A percentile compares a stretch with the other conserved stretches of the same genome.
Evolutionary conservation across 2,329 filamentous ascomycete genomes (phyloP).

Genomic region (Parastagonospora avenae): DNA sequence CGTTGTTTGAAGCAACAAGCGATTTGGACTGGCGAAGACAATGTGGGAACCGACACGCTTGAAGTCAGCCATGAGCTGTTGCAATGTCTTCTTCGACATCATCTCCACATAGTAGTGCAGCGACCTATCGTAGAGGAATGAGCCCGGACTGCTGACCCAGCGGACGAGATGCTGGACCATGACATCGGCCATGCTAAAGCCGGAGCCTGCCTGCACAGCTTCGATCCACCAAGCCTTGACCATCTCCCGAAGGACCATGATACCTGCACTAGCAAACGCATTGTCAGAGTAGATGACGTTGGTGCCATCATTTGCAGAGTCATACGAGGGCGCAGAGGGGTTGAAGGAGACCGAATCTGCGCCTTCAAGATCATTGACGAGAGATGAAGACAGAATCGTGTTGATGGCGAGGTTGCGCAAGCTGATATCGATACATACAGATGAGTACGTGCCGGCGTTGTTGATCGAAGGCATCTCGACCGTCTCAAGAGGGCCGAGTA

Average conservation of each 20-base stretch:
- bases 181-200: constrained; percentile 83
- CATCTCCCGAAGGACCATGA: constrained; percentile 93
- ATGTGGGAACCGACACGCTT: constrained; percentile 92
- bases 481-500: constrained; percentile 79
- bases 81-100: constrained; percentile 96
- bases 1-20: constrained; percentile 89
- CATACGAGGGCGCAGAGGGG: constrained; percentile 67
- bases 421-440: constrained; percentile 93
- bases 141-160: constrained; percentile 93
- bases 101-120: constrained; percentile 98
- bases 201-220: constrained; percentile 76
- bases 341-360: constrained; percentile 87
- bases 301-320: constrained; percentile 64
- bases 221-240: constrained; percentile 98
- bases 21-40: constrained; percentile 90
- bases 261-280: constrained; percentile 89
- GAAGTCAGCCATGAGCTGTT: constrained; percentile 97
- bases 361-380: constrained; percentile 96
- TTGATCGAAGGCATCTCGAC: constrained; percentile 94
- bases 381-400: constrained; percentile 92
- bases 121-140: constrained; percentile 92
- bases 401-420: constrained; percentile 96
- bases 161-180: constrained; percentile 97
- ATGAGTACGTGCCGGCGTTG: constrained; percentile 90
- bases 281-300: constrained; percentile 82